Evolutionary conservation across 768 basidiomycete species (phyloP).

Genomic region (Serendipita vermifera): DNA sequence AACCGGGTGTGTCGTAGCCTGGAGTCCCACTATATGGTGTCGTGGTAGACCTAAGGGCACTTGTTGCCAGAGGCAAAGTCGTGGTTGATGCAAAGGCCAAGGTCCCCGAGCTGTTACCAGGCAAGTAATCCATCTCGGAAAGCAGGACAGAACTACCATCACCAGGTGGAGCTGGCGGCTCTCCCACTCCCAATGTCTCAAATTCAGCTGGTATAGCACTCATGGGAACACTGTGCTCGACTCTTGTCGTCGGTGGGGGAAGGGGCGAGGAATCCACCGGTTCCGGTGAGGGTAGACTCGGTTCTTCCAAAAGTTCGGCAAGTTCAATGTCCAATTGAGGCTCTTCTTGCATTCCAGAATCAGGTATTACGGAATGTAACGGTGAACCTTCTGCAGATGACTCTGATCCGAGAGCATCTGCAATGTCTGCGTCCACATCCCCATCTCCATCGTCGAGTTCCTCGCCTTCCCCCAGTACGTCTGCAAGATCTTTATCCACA

Average conservation of each 20-base stretch:
- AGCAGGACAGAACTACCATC: not conserved
- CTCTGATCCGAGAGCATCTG: not conserved
- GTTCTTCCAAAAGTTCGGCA: too few relatives aligned
- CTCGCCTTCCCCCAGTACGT: slow-evolving; percentile 2
- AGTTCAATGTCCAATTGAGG: too few relatives aligned
- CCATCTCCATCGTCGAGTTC: not conserved
- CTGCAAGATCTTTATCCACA: not conserved
- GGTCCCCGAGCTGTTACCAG: not conserved
- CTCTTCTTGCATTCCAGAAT: too few relatives aligned
- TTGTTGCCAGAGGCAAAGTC: not conserved
- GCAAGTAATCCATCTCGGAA: not conserved
- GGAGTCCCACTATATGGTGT: not conserved
- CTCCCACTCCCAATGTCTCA: too few relatives aligned
- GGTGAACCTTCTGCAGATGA: not conserved
- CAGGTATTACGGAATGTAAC: too few relatives aligned
- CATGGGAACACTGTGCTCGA: too few relatives aligned
- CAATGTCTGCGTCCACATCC: not conserved
- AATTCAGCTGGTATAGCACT: too few relatives aligned
- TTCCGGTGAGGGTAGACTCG: too few relatives aligned
- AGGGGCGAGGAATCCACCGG: too few relatives aligned
- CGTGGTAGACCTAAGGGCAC: not conserved
- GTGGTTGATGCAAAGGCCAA: not conserved
- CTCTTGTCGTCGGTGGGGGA: too few relatives aligned
- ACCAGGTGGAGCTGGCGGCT: not conserved
- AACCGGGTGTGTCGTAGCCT: too few relatives aligned